phyloP scores from a whole-genome alignment of 2,329 filamentous ascomycete genomes.

The Fusarium stilboides region DNA sequence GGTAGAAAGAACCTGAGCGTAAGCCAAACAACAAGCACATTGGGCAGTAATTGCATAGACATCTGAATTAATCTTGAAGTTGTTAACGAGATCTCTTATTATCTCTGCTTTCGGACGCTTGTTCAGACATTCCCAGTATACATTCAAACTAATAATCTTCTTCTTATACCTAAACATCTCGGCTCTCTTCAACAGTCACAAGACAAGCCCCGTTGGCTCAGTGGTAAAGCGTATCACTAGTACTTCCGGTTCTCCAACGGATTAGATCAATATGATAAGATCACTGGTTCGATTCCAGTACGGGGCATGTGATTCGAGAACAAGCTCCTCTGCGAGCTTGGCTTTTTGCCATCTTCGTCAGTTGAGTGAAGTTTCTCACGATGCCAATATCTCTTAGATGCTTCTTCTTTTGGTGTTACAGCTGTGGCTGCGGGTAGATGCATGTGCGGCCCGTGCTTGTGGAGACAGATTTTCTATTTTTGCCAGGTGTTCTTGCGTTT shows the following conservation, averaged over 20 bases:
- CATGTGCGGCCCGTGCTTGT: constrained; percentile 9
- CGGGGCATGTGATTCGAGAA: constrained; percentile 41
- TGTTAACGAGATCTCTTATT: no score
- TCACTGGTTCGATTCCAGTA: constrained; percentile 57
- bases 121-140: no score
- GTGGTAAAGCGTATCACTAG: constrained; percentile 57
- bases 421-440: constrained; percentile 18
- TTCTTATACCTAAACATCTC: neutral
- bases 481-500: neutral
- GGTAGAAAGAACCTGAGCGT: no score
- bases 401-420: constrained; percentile 2
- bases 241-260: no score
- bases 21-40: no score
- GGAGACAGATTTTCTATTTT: neutral
- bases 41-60: no score
- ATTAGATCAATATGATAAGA: no score
- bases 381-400: neutral
- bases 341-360: neutral
- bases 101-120: no score
- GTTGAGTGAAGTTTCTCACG: neutral
- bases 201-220: constrained; percentile 53
- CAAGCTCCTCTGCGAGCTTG: neutral
- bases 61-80: no score
- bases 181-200: neutral
- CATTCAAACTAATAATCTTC: neutral